Evolutionary conservation across 768 basidiomycete genomes (phyloP).

Genomic region (Rhodotorula paludigena): DNA sequence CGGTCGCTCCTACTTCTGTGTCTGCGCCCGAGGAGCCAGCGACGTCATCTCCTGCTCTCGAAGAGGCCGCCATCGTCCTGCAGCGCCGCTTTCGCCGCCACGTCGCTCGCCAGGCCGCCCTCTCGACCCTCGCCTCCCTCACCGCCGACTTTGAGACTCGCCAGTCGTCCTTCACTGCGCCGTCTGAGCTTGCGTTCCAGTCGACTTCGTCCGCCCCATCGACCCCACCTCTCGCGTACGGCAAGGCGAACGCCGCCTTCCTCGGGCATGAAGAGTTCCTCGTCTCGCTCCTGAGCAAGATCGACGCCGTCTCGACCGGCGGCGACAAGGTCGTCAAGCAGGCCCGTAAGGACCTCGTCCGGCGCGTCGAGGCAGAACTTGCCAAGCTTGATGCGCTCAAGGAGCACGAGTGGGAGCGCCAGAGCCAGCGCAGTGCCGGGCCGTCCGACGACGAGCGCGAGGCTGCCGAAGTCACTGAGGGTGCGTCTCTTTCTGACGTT

Average conservation of each 20-base stretch:
- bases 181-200: slow-evolving; percentile 45
- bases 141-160: slow-evolving; percentile 52
- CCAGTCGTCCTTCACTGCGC: slow-evolving; percentile 49
- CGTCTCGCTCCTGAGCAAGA: slow-evolving; percentile 24
- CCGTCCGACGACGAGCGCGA: background rate
- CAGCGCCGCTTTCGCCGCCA: slow-evolving; percentile 16
- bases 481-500: background rate
- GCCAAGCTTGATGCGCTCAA: slow-evolving; percentile 18
- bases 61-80: background rate
- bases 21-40: too few relatives aligned
- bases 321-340: slow-evolving; percentile 25
- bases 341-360: slow-evolving; percentile 35
- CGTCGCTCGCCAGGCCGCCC: slow-evolving; percentile 41
- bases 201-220: background rate
- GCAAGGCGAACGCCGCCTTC: slow-evolving; percentile 46
- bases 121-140: slow-evolving; percentile 50
- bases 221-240: slow-evolving; percentile 54
- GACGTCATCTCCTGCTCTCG: background rate
- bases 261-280: slow-evolving; percentile 31
- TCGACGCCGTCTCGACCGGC: slow-evolving; percentile 21
- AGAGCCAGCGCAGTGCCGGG: background rate
- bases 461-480: background rate
- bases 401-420: slow-evolving; percentile 28
- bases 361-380: slow-evolving; percentile 22
- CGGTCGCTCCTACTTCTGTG: background rate